Evolutionary conservation across 1,139 yeast species (phyloP), one percentile per base, ranked within the genome.

Genomic region (Magnusiomyces magnusii): DNA sequence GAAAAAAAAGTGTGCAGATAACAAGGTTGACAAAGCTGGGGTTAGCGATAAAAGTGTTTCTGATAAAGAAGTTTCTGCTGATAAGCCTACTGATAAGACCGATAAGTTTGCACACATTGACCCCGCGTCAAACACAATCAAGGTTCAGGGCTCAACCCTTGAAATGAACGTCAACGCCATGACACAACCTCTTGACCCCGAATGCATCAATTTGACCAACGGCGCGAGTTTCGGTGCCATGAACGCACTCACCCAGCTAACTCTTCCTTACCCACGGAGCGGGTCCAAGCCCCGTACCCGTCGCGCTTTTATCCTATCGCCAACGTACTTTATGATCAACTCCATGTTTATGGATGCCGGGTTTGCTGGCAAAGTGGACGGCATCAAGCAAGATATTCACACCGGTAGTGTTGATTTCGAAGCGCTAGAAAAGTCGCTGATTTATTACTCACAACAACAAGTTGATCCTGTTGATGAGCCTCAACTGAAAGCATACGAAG

Each of bases 161-260:
- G n/a, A n/a, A n/a, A n/a, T n/a, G 19, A 9, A 39, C 19, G 19
- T 39, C 44, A 31, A 13, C 36, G 10, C 17, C 44, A 17, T n/a
- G 19, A 17, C 44, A 9, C 17, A 39, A n/a, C 44, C 44, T 5
- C 73, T 81, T 0, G 72, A 75, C 57, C 80, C 89, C 0, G 83
- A 84, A 63, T 60, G 66, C 25, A 70, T 91, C 51, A 88, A 87
- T 70, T 73, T 91, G 62, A 89, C 96, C 2, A 87, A 83, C 44
- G 97, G 97, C 21, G 95, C 97, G 0, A 86, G 95, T n/a, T 89
- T 83, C 69, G 97, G 97, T 1, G 80, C 87, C 21, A 82, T 87
- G 68, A 85, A 85, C 66, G 80, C 86, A n/a, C 74, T 91, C 59
- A 71, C 80, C 2, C 83, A 80, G 53, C 73, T 81, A 57, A 82